Evolutionary conservation across 768 basidiomycete species (phyloP).

Genomic region (Leccinum aurantiacum): DNA sequence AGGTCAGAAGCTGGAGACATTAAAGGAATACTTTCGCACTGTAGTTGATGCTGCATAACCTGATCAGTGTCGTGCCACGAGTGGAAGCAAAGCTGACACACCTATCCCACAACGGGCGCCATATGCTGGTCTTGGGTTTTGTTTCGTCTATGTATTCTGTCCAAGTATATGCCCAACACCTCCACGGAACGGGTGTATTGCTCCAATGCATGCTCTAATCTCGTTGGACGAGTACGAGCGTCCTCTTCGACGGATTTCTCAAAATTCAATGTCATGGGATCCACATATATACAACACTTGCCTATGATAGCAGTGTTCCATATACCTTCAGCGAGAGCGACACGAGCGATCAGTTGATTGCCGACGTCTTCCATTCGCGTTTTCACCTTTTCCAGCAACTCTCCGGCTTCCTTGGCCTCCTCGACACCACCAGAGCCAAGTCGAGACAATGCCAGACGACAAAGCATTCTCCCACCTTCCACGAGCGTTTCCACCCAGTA

Average conservation of each 20-base stretch:
- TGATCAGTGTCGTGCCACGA: too few species aligned
- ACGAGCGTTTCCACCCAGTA: slow-evolving; percentile 78
- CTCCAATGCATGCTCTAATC: too few species aligned
- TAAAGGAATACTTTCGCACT: too few species aligned
- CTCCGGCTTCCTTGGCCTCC: slow-evolving; percentile 62
- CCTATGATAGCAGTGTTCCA: slow-evolving; percentile 75
- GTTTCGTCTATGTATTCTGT: too few species aligned
- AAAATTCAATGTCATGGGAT: neutral
- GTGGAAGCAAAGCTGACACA: too few species aligned
- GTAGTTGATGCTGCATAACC: too few species aligned
- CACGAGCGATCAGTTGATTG: slow-evolving; percentile 54
- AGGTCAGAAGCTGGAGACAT: too few species aligned
- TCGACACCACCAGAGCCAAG: slow-evolving; percentile 45
- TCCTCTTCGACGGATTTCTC: slow-evolving; percentile 55
- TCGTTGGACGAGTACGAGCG: slow-evolving; percentile 51
- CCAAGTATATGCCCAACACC: too few species aligned
- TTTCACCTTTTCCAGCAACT: slow-evolving; percentile 59
- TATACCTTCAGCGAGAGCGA: slow-evolving; percentile 71
- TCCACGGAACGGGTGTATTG: too few species aligned
- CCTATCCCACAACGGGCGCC: too few species aligned
- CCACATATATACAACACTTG: slow-evolving; percentile 24
- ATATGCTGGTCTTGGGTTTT: too few species aligned
- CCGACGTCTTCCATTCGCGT: slow-evolving; percentile 50
- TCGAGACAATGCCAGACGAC: slow-evolving; percentile 45
- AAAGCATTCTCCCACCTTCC: slow-evolving; percentile 77